Evolutionary conservation across 2,329 filamentous ascomycete species (phyloP).

Genomic region (Sporothrix brunneoviolacea): DNA sequence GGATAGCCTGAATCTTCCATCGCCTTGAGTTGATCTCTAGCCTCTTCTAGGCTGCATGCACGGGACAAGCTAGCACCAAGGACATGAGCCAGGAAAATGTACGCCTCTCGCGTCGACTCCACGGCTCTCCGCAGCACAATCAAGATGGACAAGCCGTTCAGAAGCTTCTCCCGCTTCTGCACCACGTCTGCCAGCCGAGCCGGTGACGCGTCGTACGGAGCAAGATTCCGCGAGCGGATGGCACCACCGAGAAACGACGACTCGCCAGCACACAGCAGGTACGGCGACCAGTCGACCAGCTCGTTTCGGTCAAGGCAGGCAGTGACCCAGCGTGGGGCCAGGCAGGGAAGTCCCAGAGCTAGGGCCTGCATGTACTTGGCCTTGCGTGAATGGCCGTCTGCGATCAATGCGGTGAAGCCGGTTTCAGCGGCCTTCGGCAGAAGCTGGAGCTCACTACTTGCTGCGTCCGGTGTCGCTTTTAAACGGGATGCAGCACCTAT

Average conservation of each 20-base stretch:
- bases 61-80: slow-evolving; percentile 66
- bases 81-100: slow-evolving; percentile 72
- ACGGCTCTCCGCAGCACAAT: slow-evolving; percentile 63
- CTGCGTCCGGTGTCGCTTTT: slow-evolving; percentile 23
- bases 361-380: slow-evolving; percentile 93
- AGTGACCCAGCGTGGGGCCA: slow-evolving; percentile 74
- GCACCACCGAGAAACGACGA: slow-evolving; percentile 71
- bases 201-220: slow-evolving; percentile 50
- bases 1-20: slow-evolving; percentile 38
- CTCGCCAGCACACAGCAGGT: slow-evolving; percentile 78
- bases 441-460: slow-evolving; percentile 43
- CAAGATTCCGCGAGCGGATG: slow-evolving; percentile 65
- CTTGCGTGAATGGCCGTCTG: slow-evolving; percentile 77
- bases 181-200: slow-evolving; percentile 55
- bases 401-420: slow-evolving; percentile 79
- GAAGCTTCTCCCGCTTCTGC: slow-evolving; percentile 51
- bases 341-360: slow-evolving; percentile 78
- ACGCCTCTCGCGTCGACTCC: slow-evolving; percentile 60
- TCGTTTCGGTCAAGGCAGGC: slow-evolving; percentile 57
- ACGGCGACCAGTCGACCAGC: slow-evolving; percentile 69
- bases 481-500: slow-evolving; percentile 27
- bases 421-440: slow-evolving; percentile 44
- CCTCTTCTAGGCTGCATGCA: slow-evolving; percentile 60
- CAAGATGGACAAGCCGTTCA: slow-evolving; percentile 61
- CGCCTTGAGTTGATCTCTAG: slow-evolving; percentile 50